Evolutionary conservation across 805 yeast genomes (phyloP).

Genomic region (Teunomyces kruisii): DNA sequence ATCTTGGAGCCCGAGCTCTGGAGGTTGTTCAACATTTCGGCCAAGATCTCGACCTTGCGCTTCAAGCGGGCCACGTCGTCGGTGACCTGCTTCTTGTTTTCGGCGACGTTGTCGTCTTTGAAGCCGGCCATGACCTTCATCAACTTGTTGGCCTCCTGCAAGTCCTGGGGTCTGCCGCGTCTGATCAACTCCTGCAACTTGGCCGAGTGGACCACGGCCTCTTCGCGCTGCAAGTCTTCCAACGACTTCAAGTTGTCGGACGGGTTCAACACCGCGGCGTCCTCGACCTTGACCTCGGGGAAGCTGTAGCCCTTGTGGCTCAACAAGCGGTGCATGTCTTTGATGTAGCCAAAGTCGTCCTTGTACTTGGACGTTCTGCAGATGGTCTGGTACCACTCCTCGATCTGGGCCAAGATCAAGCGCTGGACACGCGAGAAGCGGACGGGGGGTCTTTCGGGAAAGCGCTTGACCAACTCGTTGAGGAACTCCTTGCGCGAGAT

Average conservation of each 20-base stretch:
- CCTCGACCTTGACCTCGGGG: slow-evolving; percentile 89
- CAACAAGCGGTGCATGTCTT: slow-evolving; percentile 93
- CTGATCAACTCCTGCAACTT: slow-evolving; percentile 93
- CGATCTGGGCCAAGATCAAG: slow-evolving; percentile 82
- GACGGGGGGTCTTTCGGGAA: slow-evolving; percentile 92
- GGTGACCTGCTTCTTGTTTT: slow-evolving; percentile 74
- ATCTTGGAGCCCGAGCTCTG: slow-evolving; percentile 36
- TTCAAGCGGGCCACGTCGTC: slow-evolving; percentile 82
- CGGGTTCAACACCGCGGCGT: slow-evolving; percentile 91
- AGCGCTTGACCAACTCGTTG: slow-evolving; percentile 87
- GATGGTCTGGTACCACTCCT: slow-evolving; percentile 96
- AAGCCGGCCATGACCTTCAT: slow-evolving; percentile 99
- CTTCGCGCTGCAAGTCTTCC: slow-evolving; percentile 90
- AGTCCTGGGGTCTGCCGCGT: slow-evolving; percentile 92
- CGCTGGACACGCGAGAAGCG: slow-evolving; percentile 82
- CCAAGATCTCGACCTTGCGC: slow-evolving; percentile 81
- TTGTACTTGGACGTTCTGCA: slow-evolving; percentile 87
- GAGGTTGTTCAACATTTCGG: slow-evolving; percentile 74
- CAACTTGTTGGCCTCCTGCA: slow-evolving; percentile 92
- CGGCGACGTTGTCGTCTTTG: slow-evolving; percentile 74
- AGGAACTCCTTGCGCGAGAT: slow-evolving; percentile 92
- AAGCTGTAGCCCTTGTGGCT: slow-evolving; percentile 88
- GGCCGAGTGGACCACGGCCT: slow-evolving; percentile 88
- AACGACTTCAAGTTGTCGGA: slow-evolving; percentile 82
- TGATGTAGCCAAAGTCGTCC: slow-evolving; percentile 86